Base-by-base conservation (phyloP, 2,329 filamentous ascomycete species). In the Neoscytalidium dimidiatum region DNA sequence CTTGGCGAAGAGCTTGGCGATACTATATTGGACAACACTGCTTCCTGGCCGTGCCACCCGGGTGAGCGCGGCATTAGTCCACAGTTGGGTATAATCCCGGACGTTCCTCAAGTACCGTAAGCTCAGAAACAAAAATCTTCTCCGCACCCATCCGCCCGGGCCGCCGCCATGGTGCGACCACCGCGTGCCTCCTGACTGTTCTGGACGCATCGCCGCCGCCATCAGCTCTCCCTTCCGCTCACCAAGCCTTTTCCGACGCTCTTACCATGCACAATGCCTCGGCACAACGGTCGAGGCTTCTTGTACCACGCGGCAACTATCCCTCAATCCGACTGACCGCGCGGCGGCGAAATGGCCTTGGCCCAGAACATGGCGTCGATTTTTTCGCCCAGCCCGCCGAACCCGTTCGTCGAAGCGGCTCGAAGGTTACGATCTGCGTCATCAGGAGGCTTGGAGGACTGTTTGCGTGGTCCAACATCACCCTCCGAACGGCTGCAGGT, bases 91-190 rank as follows among this genome's bases (percentile, higher is more conserved):
- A 33, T 44, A 46, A n/a, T 21, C 56, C 56, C 56, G 56, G 56
- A 33, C 8, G 41, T 60, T 29, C 23, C 49, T 52, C 28, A 23
- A 58, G 35, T 58, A 58, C 35, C 7, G 53, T 60, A 60, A 60
- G 56, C 56, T 60, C 56, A 58, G 23, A 46, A 31, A 48, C 35
- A 60, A 21, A n/a, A 31, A 28, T n/a, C 41, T 60, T 60, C 56
- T 60, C 56, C 56, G 56, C 56, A 60, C n/a, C 56, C 56, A 31
- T 46, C 41, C 56, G 56, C 41, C 56, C 56, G 56, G 56, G 4
- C 46, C 28, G 11, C 21, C 56, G 56, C 56, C 56, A 60, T 60
- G n/a, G 56, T 33, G n/a, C 56, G 41, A 46, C 56, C 23, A 31
- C 21, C 7, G 26, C 38, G 21, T 33, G 21, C 31, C 53, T 44